Evolutionary conservation across 2,329 filamentous ascomycete species (phyloP).

Genomic region (Alternaria gaisen): DNA sequence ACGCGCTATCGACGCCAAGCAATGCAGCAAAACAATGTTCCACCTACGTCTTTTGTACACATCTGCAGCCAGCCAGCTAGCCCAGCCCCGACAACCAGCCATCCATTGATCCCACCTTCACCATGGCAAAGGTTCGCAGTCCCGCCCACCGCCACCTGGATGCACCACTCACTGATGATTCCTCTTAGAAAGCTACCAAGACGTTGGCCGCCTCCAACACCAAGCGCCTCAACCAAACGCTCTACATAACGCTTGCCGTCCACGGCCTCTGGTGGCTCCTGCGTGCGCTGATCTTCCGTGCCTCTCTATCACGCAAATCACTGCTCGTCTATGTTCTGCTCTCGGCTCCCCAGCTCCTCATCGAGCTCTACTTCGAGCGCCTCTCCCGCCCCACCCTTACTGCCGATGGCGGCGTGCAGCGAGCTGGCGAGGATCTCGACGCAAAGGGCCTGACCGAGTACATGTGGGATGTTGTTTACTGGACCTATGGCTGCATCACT

Average conservation of each 20-base stretch:
- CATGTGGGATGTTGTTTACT: slow-evolving; percentile 97
- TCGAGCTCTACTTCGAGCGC: slow-evolving; percentile 86
- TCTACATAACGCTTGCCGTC: slow-evolving; percentile 75
- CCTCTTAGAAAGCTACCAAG: slow-evolving; percentile 61
- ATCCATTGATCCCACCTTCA: neutral
- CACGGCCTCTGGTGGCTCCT: slow-evolving; percentile 79
- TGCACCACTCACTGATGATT: slow-evolving; percentile 33
- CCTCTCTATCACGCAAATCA: slow-evolving; percentile 62
- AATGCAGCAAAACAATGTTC: slow-evolving; percentile 4
- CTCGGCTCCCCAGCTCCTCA: slow-evolving; percentile 76
- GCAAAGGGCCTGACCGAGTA: slow-evolving; percentile 92
- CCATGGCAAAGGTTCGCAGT: slow-evolving; percentile 15
- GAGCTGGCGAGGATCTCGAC: slow-evolving; percentile 85
- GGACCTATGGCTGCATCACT: slow-evolving; percentile 82
- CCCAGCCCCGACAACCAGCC: neutral
- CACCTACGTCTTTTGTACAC: slow-evolving; percentile 2
- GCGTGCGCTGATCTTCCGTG: slow-evolving; percentile 70
- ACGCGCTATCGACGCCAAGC: slow-evolving; percentile 5
- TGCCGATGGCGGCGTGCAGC: slow-evolving; percentile 68
- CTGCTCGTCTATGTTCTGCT: slow-evolving; percentile 74
- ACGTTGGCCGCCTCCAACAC: slow-evolving; percentile 80
- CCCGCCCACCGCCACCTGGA: no score
- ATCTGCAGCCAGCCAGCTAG: neutral
- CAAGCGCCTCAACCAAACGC: slow-evolving; percentile 79
- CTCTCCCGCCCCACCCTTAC: slow-evolving; percentile 81